Conservation (phyloP, 1,284 basidiomycete species). For the Cutaneotrichosporon sp. region DNA sequence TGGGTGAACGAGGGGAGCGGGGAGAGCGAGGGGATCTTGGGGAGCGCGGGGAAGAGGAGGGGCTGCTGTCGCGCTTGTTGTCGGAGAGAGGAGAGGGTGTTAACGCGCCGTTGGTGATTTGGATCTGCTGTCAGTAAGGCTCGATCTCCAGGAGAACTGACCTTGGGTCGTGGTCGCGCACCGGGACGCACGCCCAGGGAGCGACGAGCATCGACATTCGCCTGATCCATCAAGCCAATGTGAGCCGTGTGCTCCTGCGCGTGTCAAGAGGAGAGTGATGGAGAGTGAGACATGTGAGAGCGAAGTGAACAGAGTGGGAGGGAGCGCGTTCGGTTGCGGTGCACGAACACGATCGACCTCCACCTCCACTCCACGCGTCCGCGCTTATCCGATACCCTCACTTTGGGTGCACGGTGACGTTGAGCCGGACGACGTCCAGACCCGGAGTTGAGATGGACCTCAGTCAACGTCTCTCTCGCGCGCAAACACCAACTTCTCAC, state of each 20-base stretch:
- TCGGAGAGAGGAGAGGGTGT: not conserved
- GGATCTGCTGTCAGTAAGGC: not conserved
- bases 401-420: not conserved
- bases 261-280: not conserved
- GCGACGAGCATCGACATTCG: slow-evolving; percentile 35
- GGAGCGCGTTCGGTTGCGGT: not conserved
- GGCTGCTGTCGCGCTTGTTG: not conserved
- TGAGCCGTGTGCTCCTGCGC: not conserved
- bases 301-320: not conserved
- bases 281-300: not conserved
- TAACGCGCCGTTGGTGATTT: not conserved
- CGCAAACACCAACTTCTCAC: too few species aligned
- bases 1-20: not conserved
- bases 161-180: slow-evolving; percentile 24
- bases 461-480: too few species aligned
- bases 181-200: slow-evolving; percentile 44
- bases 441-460: not conserved
- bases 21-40: not conserved
- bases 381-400: not conserved
- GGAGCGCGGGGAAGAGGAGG: not conserved
- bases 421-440: not conserved
- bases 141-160: not conserved
- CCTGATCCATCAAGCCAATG: slow-evolving; percentile 18
- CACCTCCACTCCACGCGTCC: slow-evolving; percentile 11
- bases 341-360: slow-evolving; percentile 12